Percentiles rank a stretch among this genome's conserved stretches.
These are phyloP conservation scores for Termitomyces sp. DNA, from an alignment of 768 basidiomycete genomes.

Conservation along the genomic window DNA sequence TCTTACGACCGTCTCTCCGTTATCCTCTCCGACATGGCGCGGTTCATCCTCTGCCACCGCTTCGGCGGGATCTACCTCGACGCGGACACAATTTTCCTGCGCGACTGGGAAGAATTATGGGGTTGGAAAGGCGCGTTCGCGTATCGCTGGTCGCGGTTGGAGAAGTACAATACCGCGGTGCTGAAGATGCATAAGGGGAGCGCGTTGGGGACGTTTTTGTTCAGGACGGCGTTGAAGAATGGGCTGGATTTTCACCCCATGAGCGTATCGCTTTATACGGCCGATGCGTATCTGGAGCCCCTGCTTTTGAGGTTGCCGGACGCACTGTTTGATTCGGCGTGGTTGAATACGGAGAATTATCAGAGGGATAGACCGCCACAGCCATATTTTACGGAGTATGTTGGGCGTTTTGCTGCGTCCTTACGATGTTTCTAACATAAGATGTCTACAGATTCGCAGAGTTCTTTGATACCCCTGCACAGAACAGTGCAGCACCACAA, in stretches of 20 bases:
- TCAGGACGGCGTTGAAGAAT: conserved; percentile 89
- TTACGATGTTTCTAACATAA: neutral
- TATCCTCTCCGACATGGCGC: too few relatives aligned
- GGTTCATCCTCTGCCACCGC: too few relatives aligned
- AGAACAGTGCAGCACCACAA: conserved; percentile 73
- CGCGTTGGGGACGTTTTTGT: conserved; percentile 85
- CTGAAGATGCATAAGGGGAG: conserved; percentile 86
- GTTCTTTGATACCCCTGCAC: conserved; percentile 74
- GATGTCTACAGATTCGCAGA: conserved; percentile 67
- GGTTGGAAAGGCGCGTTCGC: conserved; percentile 94
- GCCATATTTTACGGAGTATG: conserved; percentile 84
- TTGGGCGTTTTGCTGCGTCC: conserved; percentile 6
- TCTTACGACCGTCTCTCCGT: too few relatives aligned
- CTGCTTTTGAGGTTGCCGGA: conserved; percentile 82
- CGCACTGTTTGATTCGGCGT: conserved; percentile 91
- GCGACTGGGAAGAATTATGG: conserved; percentile 98
- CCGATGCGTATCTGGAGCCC: conserved; percentile 76
- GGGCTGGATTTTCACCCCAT: conserved; percentile 94
- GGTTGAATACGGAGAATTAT: conserved; percentile 88
- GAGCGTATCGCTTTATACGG: conserved; percentile 82
- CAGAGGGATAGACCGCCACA: conserved; percentile 90
- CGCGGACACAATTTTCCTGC: conserved; percentile 87
- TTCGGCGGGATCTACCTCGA: too few relatives aligned
- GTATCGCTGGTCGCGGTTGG: conserved; percentile 89
- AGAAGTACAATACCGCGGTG: conserved; percentile 93